phyloP scores from a whole-genome alignment of 208 protist species.

The Leishmania braziliensis region DNA sequence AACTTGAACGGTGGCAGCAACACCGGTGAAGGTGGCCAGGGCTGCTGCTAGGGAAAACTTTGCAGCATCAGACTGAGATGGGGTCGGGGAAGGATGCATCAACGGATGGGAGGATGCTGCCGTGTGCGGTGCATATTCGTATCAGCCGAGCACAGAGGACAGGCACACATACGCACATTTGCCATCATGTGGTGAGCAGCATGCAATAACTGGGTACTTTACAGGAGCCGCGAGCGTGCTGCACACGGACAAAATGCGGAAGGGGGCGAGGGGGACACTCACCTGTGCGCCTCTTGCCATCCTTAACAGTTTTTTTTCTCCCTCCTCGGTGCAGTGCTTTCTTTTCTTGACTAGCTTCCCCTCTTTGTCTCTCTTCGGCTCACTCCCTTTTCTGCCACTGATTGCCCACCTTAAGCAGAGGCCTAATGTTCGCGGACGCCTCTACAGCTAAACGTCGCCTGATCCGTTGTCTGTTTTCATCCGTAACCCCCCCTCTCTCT shows the following conservation, averaged over 20 bases:
- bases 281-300: background rate
- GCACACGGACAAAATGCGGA: background rate
- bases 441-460: background rate
- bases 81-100: background rate
- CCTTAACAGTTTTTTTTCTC: background rate
- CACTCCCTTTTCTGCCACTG: background rate
- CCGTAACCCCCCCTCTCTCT: too few species aligned
- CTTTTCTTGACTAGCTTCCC: background rate
- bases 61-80: background rate
- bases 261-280: background rate
- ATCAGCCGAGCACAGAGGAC: background rate
- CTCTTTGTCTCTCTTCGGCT: background rate
- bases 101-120: background rate
- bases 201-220: background rate
- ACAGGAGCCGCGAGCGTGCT: background rate
- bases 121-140: background rate
- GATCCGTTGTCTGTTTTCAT: background rate
- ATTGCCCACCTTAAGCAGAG: background rate
- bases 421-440: background rate
- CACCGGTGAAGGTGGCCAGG: constrained; percentile 10
- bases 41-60: constrained; percentile 20
- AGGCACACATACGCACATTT: background rate
- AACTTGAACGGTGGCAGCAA: constrained; percentile 15
- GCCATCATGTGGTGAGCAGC: background rate
- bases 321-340: background rate